Conservation (phyloP, 768 basidiomycete genomes). For the Suillus tomentosus region DNA sequence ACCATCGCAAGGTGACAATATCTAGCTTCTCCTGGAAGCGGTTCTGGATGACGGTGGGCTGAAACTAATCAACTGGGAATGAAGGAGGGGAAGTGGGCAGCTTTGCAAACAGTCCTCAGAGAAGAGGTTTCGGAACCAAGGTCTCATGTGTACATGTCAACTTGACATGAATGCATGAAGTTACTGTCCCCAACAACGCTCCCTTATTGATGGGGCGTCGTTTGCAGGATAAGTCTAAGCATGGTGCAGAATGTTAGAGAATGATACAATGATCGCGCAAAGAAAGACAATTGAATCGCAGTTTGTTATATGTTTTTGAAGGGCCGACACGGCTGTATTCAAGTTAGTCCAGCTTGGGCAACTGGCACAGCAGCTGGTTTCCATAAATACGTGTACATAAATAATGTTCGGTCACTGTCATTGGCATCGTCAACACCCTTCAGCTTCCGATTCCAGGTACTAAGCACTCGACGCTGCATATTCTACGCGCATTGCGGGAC, state of each 20-base stretch:
- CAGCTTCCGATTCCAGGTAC: background rate
- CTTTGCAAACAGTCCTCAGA: background rate
- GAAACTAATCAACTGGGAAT: background rate
- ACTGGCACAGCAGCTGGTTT: background rate
- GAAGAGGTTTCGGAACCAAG: background rate
- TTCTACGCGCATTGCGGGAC: background rate
- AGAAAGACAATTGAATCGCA: background rate
- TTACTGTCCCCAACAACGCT: background rate
- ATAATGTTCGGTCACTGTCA: background rate
- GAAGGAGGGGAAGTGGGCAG: background rate
- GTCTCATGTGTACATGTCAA: background rate
- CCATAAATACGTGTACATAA: background rate
- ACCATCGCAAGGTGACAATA: background rate
- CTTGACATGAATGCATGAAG: too few relatives aligned
- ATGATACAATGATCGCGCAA: background rate
- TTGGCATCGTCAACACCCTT: background rate
- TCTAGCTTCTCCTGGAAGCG: background rate
- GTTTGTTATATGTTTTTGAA: background rate
- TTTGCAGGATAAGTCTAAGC: background rate
- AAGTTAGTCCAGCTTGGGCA: background rate
- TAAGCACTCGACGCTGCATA: background rate
- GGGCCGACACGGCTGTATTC: background rate
- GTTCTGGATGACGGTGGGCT: background rate
- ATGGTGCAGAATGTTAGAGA: background rate
- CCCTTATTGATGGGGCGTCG: background rate